Base-by-base conservation (phyloP, 2,329 filamentous ascomycete genomes). In the Monosporascus sp. region DNA sequence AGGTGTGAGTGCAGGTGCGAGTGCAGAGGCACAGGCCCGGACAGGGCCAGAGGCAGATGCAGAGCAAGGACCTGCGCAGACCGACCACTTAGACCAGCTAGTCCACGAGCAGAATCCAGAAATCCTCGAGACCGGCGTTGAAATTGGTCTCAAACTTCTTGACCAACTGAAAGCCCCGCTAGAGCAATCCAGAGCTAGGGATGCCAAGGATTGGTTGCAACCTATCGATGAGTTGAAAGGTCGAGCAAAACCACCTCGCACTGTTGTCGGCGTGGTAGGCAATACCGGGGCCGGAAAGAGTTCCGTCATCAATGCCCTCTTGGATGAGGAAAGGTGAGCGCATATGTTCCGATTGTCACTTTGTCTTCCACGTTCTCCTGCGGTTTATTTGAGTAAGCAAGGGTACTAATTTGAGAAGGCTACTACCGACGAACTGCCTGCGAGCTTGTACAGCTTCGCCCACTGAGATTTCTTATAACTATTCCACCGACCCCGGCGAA, bases 201-300 rank as follows among this genome's bases (percentile, higher is more conserved):
- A 57, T 24, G 51, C 48, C 3, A 49, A 58, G 20, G 22, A 4
- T 18, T 79, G 73, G 74, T 52, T 72, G 7, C 52, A 69, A 20
- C 61, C 72, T 14, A 75, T 79, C 39, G 64, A 73, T 3, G 68
- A 69, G 3, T 62, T 80, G 1, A 63, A 69, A 27, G 64, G 70
- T 3, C 70, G 72, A 49, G 68, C 71, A 3, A 61, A 62, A 5
- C 67, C 66, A 20, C 61, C 60, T 2, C 68, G 64, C 25, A 75
- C 73, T 1, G 71, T 85, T 0, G 72, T 86, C 18, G 83, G 82
- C 6, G 77, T 87, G 1, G 76, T 83, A 3, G 83, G 83, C 1
- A 81, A 77, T 51, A 86, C 84, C 0, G 82, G 83, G 0, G 77
- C 79, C 1, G 83, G 83, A 0, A 87, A 87, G 60, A 81, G 76